A percentile compares a stretch with the other conserved stretches of the same genome.
Evolutionary conservation across 2,329 filamentous ascomycete species (phyloP).

Genomic region (Colletotrichum tropicale): DNA sequence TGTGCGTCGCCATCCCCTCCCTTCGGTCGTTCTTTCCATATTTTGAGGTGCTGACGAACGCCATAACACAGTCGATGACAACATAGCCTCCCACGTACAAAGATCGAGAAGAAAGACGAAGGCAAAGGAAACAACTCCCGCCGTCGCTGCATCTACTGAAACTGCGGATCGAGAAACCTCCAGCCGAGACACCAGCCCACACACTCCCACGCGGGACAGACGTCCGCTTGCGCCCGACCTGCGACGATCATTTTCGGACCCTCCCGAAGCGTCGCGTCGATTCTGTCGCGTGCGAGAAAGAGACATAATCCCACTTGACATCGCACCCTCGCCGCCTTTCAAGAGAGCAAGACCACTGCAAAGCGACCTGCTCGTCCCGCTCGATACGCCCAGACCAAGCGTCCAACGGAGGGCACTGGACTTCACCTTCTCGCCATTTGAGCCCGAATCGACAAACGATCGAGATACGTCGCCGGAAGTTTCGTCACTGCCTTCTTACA

Average conservation of each 20-base stretch:
- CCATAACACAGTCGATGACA: background rate
- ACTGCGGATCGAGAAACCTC: background rate
- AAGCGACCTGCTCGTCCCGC: background rate
- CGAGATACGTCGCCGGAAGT: background rate
- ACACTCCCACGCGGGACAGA: background rate
- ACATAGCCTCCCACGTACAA: background rate
- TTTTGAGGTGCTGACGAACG: background rate
- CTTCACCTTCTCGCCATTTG: background rate
- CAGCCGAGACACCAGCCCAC: background rate
- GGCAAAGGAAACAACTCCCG: background rate
- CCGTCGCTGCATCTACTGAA: background rate
- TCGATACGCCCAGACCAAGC: background rate
- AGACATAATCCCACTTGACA: background rate
- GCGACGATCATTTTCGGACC: background rate
- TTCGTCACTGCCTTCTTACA: too few species aligned
- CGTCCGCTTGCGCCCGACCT: background rate
- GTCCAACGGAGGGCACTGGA: background rate
- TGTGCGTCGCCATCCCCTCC: background rate
- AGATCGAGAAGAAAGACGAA: background rate
- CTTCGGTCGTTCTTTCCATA: background rate
- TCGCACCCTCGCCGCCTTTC: background rate
- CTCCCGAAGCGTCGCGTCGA: background rate
- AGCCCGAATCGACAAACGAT: background rate
- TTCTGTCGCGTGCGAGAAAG: background rate
- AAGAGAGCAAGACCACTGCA: background rate